These are phyloP conservation scores for Hyaloperonospora arabidopsidis DNA, from an alignment of 352 stramenopile species.

Conservation along the genomic window DNA sequence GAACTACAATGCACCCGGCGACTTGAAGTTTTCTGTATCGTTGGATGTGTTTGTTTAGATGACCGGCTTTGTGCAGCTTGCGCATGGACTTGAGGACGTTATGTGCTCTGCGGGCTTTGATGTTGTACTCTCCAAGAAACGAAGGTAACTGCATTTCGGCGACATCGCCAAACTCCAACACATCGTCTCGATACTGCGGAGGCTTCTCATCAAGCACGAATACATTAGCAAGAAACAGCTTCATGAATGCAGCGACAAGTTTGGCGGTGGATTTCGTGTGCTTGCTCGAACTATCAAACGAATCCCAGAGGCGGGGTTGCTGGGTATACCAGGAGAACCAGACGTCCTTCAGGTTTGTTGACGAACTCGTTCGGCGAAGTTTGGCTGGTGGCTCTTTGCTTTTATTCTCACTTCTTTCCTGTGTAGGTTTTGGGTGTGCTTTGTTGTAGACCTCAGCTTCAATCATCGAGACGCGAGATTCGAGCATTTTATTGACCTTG, in stretches of 20 bases:
- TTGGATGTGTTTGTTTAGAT: not conserved
- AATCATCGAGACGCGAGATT: not conserved
- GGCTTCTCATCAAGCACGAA: not conserved
- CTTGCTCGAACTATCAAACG: not conserved
- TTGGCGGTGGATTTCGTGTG: constrained; percentile 5
- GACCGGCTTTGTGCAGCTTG: constrained; percentile 1
- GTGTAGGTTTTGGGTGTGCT: not conserved
- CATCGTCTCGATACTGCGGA: not conserved
- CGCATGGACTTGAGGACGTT: constrained; percentile 12
- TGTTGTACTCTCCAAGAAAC: not conserved
- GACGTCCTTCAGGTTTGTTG: constrained; percentile 1
- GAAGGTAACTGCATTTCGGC: constrained; percentile 2
- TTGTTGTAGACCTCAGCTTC: constrained; percentile 4
- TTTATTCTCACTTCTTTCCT: not conserved
- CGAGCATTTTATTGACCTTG: not conserved
- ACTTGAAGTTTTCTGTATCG: not conserved
- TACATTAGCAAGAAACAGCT: constrained; percentile 5
- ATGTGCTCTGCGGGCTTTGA: constrained; percentile 3
- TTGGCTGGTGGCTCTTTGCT: not conserved
- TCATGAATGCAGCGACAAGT: not conserved
- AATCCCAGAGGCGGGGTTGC: constrained; percentile 5
- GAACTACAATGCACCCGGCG: no score
- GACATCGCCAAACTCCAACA: not conserved
- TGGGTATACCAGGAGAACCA: constrained; percentile 15
- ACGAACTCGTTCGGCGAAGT: constrained; percentile 1